These are phyloP conservation scores for Incumbomyces delicatus DNA, from an alignment of 2,329 filamentous ascomycete genomes.

Conservation along the genomic window DNA sequence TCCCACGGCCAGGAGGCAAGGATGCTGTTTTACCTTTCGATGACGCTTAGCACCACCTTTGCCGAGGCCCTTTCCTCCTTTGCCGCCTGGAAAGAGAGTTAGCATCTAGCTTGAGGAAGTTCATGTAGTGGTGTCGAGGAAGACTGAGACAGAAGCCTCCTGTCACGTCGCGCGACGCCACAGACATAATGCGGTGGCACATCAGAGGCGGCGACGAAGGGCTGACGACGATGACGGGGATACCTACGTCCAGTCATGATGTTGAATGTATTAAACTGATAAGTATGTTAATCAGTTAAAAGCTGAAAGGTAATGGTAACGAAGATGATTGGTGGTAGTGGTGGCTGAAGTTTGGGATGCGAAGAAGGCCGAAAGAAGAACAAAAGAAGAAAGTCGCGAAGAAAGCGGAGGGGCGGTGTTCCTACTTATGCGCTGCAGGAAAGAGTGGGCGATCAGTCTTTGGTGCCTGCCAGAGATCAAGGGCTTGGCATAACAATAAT, in stretches of 20 bases:
- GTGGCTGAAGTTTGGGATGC: conserved; percentile 12
- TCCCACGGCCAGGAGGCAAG: conserved; percentile 32
- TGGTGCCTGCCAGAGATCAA: background rate
- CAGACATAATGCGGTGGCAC: no score
- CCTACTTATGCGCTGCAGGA: conserved; percentile 14
- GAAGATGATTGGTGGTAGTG: background rate
- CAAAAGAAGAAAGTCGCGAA: conserved; percentile 6
- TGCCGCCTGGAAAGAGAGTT: conserved; percentile 35
- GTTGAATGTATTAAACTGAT: conserved; percentile 27
- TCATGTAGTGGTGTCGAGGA: background rate
- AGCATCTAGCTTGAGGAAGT: conserved; percentile 6
- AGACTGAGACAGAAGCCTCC: no score
- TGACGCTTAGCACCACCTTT: conserved; percentile 87
- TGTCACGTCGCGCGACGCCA: no score
- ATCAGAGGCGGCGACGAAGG: conserved; percentile 24
- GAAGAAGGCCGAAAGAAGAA: conserved; percentile 13
- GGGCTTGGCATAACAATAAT: conserved; percentile 1
- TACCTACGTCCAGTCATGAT: conserved; percentile 53
- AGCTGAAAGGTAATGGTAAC: no score
- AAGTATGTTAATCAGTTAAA: conserved; percentile 7
- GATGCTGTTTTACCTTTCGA: conserved; percentile 57
- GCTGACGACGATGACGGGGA: conserved; percentile 1
- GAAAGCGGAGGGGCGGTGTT: conserved; percentile 10
- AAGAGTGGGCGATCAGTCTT: conserved; percentile 6
- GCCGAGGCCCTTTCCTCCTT: conserved; percentile 46